Percentiles rank a stretch among this genome's conserved stretches.
These are phyloP conservation scores for Hirschioporus abietinus DNA, from an alignment of 768 basidiomycete genomes.

Conservation along the genomic window DNA sequence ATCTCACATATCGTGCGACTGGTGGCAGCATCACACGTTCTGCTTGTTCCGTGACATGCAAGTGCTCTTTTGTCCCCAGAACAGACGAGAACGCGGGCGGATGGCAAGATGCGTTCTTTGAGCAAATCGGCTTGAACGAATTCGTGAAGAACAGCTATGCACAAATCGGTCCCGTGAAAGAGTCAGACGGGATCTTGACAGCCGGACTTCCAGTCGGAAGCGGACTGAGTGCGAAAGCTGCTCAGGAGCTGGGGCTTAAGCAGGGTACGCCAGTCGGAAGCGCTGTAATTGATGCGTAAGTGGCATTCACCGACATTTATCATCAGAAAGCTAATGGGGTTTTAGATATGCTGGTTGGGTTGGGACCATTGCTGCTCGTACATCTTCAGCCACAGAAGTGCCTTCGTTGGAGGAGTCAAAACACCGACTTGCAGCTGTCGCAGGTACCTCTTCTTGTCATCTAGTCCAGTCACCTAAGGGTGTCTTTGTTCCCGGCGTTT, in stretches of 20 bases:
- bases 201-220: conserved; percentile 80
- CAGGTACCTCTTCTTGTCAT: conserved; percentile 96
- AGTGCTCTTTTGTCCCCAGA: conserved; percentile 83
- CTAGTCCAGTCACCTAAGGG: conserved; percentile 81
- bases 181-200: conserved; percentile 48
- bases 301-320: conserved; percentile 4
- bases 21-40: conserved; percentile 64
- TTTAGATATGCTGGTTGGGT: conserved; percentile 91
- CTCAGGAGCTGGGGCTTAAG: conserved; percentile 76
- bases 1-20: conserved; percentile 90
- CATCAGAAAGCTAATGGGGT: conserved; percentile 4
- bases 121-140: conserved; percentile 72
- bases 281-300: conserved; percentile 91
- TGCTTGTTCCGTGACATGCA: conserved; percentile 92
- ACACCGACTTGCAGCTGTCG: conserved; percentile 84
- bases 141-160: conserved; percentile 64
- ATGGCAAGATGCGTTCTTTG: conserved; percentile 88
- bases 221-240: conserved; percentile 74
- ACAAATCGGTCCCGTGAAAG: conserved; percentile 64
- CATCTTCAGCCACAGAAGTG: conserved; percentile 43
- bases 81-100: conserved; percentile 44
- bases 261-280: conserved; percentile 92
- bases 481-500: conserved; percentile 86
- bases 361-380: conserved; percentile 86
- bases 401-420: conserved; percentile 67